Base-by-base conservation (phyloP, 2,329 filamentous ascomycete genomes). In the Xylaria multiplex region DNA sequence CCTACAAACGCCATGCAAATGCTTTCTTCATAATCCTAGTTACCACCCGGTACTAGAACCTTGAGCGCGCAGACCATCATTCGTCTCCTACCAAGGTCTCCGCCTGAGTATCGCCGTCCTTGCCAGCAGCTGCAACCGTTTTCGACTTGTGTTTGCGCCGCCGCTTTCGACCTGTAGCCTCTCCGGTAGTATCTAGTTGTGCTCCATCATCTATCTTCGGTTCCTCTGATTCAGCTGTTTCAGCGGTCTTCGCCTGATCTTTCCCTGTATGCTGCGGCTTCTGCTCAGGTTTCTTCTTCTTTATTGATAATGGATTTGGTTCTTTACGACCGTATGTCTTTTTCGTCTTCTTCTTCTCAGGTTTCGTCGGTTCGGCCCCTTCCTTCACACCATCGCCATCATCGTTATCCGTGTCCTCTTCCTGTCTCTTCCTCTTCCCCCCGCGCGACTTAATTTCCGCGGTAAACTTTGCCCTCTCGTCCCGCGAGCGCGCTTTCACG, bases 391-490 rank as follows among this genome's bases (percentile, higher is more conserved):
- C 52, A 24, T 42, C 69, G 63, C 69, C 73, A 2, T 74, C 76
- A 4, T 75, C 76, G 16, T 77, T 78, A 2, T 79, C 79, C 3
- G 80, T 79, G 4, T 79, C 78, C 2, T 79, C 81, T 2, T 74
- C 76, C 3, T 77, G 79, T 64, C 85, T 80, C 79, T 83, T 90
- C 76, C 80, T 83, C 81, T 83, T 88, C 64, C 77, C 70, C 67
- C 76, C 74, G 70, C 79, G 75, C 70, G 81, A 82, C 77, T 87
- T 90, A 70, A 93, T 80, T 53, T 91, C 92, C 19, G 86, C 84
- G 69, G 89, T 86, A 74, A 94, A 92, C 80, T 96, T 96, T 63
- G 83, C 84, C 72, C 84, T 87, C 82, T 96, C 93, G 68, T 92
- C 91, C 65, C 83, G 83, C 58, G 90, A 86, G 67, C 90, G 86